Conservation (phyloP, 2,329 filamentous ascomycete genomes). For the Fusarium sp. region DNA sequence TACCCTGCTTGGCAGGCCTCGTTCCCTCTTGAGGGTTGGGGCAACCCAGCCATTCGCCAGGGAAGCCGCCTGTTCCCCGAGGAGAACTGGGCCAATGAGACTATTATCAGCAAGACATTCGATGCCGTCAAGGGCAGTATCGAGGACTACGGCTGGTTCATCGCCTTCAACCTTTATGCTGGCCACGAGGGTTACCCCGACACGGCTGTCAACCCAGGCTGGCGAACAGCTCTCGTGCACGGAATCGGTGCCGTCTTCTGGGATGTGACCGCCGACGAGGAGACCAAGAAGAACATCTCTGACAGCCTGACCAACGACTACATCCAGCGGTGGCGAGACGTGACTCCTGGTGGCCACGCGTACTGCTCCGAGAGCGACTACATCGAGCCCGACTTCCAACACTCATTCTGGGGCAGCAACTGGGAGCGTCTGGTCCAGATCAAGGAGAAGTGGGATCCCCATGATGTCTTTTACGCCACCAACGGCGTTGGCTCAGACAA, state of each 20-base stretch:
- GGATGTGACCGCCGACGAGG: slow-evolving; percentile 13
- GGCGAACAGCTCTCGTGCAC: slow-evolving; percentile 24
- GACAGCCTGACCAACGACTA: slow-evolving; percentile 23
- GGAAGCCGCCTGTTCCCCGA: slow-evolving; percentile 33
- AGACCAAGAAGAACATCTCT: slow-evolving; percentile 18
- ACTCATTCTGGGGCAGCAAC: slow-evolving; percentile 61
- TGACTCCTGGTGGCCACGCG: slow-evolving; percentile 55
- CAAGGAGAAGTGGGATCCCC: slow-evolving; percentile 62
- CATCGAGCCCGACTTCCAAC: slow-evolving; percentile 58
- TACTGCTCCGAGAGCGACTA: slow-evolving; percentile 67
- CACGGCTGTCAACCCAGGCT: slow-evolving; percentile 29
- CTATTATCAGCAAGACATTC: slow-evolving; percentile 16
- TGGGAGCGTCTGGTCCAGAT: slow-evolving; percentile 56
- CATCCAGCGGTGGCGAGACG: slow-evolving; percentile 24
- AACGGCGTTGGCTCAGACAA: slow-evolving; percentile 63
- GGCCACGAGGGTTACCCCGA: slow-evolving; percentile 22
- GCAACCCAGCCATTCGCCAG: slow-evolving; percentile 42
- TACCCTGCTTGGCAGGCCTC: slow-evolving; percentile 43
- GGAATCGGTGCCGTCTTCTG: slow-evolving; percentile 26
- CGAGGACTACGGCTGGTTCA: slow-evolving; percentile 29
- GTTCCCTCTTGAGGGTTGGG: slow-evolving; percentile 42
- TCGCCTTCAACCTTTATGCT: slow-evolving; percentile 28
- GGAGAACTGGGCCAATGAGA: slow-evolving; percentile 26
- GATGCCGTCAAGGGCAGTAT: slow-evolving; percentile 25
- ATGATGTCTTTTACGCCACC: slow-evolving; percentile 60